Evolutionary conservation across 352 stramenopile genomes (phyloP), one percentile per base, ranked within the genome.

Genomic region (Pythium dissotocum): DNA sequence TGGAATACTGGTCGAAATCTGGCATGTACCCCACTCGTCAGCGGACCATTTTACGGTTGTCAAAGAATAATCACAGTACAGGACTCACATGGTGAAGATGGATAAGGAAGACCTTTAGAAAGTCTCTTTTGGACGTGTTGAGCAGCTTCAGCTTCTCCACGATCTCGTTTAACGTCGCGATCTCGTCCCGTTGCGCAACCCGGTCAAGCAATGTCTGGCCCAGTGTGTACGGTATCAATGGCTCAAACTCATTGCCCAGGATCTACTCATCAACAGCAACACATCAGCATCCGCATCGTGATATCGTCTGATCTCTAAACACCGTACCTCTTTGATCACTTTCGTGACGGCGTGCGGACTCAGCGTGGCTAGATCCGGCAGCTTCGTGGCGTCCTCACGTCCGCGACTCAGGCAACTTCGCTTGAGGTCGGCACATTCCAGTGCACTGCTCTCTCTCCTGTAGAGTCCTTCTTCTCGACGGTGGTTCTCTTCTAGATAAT

Each of bases 401-500:
- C 46, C 46, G 46, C 14, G 4, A 24, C 24, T 61, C 46, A 55
- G 24, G 24, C 44, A 58, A 40, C 6, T 42, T 21, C 49, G 16
- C 6, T 52, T 59, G 21, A 67, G 32, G 16, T 58, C 55, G 33
- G 5, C 71, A n/a, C 48, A 59, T 44, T 79, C 76, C 18, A 72
- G 35, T 0, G 21, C 24, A 8, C 67, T 18, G 10, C 75, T 77
- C 33, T 78, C 49, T 54, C 74, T 71, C 32, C 70, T 72, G n/a
- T 89, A 90, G 14, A 90, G 63, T 9, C 73, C 77, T 53, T 89
- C 78, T 42, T 83, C 80, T 38, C 75, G 63, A 0, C 61, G 63
- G 28, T 89, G 67, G 55, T 85, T 74, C 24, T 80, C 54, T 10
- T 88, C 70, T 0, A 88, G 70, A 42, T 79, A 89, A 46, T 77